phyloP scores from a whole-genome alignment of 768 basidiomycete genomes.

The Kwoniella pini region DNA sequence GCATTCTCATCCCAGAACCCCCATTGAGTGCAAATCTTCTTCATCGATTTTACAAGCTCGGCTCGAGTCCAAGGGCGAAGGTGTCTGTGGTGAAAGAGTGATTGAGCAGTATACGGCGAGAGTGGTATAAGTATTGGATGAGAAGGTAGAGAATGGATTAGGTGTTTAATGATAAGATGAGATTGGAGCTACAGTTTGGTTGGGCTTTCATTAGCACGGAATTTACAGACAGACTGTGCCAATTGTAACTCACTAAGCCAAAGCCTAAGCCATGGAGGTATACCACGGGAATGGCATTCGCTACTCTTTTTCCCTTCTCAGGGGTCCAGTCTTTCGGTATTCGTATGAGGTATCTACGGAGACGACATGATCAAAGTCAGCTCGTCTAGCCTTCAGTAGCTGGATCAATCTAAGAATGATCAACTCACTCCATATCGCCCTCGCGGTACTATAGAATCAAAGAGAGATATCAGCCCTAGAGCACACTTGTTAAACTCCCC shows the following conservation, averaged over 20 bases:
- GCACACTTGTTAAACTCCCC: neutral
- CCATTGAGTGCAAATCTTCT: slow-evolving; percentile 62
- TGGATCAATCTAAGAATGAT: neutral
- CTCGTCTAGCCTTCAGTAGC: too few relatives aligned
- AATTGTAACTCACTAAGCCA: slow-evolving; percentile 58
- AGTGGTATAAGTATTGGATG: slow-evolving; percentile 75
- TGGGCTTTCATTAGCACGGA: too few relatives aligned
- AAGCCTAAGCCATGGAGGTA: slow-evolving; percentile 88
- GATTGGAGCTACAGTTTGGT: slow-evolving; percentile 57
- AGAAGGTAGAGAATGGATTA: slow-evolving; percentile 59
- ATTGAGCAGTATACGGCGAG: slow-evolving; percentile 83
- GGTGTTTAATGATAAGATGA: slow-evolving; percentile 59
- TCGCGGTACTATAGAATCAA: slow-evolving; percentile 54
- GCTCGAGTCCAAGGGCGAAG: slow-evolving; percentile 69
- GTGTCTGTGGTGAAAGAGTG: slow-evolving; percentile 74
- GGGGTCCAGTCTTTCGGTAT: slow-evolving; percentile 69
- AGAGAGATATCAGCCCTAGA: neutral
- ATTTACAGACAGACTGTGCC: too few relatives aligned
- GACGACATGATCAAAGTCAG: neutral
- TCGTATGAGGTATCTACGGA: slow-evolving; percentile 69
- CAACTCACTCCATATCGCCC: slow-evolving; percentile 70
- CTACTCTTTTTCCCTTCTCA: slow-evolving; percentile 58
- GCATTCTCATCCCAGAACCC: slow-evolving; percentile 62
- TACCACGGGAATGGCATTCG: slow-evolving; percentile 64
- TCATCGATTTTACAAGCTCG: slow-evolving; percentile 64